A percentile compares a stretch with the other conserved stretches of the same genome.
Conservation (phyloP, 2,329 filamentous ascomycete species). For the Pezicula rhizophila region DNA sequence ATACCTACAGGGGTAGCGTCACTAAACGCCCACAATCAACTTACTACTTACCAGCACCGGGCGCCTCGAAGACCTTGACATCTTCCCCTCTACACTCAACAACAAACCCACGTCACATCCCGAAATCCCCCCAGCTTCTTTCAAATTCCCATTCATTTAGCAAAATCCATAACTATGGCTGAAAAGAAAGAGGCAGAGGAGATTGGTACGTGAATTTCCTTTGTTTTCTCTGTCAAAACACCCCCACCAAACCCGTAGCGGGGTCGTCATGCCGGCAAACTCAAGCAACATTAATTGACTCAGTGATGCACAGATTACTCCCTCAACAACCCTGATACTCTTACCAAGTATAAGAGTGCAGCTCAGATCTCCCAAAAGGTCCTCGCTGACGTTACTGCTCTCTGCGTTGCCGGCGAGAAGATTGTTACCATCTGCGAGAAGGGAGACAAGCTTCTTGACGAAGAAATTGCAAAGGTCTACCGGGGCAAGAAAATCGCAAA, state of each 20-base stretch:
- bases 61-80: neutral
- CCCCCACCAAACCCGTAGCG: conserved; percentile 15
- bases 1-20: too few species aligned
- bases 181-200: conserved; percentile 36
- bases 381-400: conserved; percentile 72
- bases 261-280: neutral
- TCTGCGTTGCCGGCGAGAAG: conserved; percentile 79
- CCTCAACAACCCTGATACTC: conserved; percentile 84
- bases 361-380: conserved; percentile 94
- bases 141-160: neutral
- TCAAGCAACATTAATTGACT: conserved; percentile 8
- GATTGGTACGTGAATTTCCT: conserved; percentile 31
- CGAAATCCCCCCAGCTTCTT: neutral
- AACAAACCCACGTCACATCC: neutral
- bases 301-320: conserved; percentile 61
- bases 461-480: conserved; percentile 93
- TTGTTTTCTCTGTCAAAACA: conserved; percentile 17
- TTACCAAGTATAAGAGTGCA: conserved; percentile 99
- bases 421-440: conserved; percentile 91
- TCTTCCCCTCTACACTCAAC: neutral
- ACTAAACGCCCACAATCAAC: too few species aligned
- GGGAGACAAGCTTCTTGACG: conserved; percentile 90
- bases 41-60: too few species aligned
- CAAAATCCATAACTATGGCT: conserved; percentile 28
- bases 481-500: conserved; percentile 96